A percentile compares a stretch with the other conserved stretches of the same genome.
Conservation (phyloP, 2,329 filamentous ascomycete genomes). For the Fusarium ambrosium region DNA sequence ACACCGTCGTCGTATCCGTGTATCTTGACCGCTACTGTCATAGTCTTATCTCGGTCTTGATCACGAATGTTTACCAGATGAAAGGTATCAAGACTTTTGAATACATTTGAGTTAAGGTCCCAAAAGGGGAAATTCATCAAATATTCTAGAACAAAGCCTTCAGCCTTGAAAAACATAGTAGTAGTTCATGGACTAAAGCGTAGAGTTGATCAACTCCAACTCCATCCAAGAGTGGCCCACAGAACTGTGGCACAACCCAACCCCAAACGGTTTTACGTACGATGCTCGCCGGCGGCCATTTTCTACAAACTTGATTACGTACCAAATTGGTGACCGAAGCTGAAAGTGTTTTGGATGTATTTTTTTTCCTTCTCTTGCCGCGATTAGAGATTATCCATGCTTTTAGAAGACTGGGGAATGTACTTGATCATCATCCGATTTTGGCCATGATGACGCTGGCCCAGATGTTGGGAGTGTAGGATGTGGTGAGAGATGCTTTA, state of each 20-base stretch:
- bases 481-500: not conserved
- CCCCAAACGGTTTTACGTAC: constrained; percentile 2
- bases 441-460: not conserved
- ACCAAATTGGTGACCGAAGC: not conserved
- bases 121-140: not conserved
- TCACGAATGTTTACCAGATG: not conserved
- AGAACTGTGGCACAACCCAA: not conserved
- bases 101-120: not conserved
- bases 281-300: constrained; percentile 4
- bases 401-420: not conserved
- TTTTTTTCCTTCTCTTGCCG: not conserved
- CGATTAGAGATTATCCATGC: not conserved
- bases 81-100: not conserved
- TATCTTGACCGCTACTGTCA: constrained; percentile 3
- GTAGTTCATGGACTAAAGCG: not conserved
- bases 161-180: not conserved
- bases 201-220: not conserved
- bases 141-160: not conserved
- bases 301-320: constrained; percentile 4
- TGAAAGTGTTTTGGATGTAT: not conserved
- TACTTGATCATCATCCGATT: not conserved
- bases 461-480: not conserved
- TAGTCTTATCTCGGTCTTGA: not conserved
- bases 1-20: not conserved
- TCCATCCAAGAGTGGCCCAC: not conserved